phyloP scores from a whole-genome alignment of 176 grass and related monocot species.

The Eragrostis curvula region DNA sequence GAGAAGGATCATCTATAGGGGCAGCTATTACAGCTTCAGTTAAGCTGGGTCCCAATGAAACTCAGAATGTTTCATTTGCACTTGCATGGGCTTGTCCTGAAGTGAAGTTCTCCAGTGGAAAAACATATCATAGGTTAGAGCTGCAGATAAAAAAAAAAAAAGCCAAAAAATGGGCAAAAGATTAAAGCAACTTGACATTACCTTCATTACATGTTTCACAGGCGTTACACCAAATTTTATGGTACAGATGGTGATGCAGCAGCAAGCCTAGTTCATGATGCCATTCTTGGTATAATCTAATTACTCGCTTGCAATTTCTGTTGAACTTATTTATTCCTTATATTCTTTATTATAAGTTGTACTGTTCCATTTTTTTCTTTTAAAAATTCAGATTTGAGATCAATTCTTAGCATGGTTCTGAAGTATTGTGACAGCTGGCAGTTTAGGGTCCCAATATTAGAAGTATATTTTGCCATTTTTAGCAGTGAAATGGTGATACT shows the following conservation, averaged over 20 bases:
- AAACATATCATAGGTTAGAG: conserved; percentile 87
- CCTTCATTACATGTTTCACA: conserved; percentile 40
- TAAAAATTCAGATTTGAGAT: neutral
- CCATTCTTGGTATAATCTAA: conserved; percentile 67
- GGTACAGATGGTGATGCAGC: conserved; percentile 80
- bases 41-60: conserved; percentile 64
- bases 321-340: neutral
- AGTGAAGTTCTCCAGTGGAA: conserved; percentile 94
- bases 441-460: neutral
- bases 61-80: conserved; percentile 80
- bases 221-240: conserved; percentile 97
- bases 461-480: neutral
- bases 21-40: conserved; percentile 87
- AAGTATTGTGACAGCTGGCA: neutral
- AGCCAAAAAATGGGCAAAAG: conserved; percentile 29
- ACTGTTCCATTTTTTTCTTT: neutral
- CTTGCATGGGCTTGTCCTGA: conserved; percentile 97
- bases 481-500: neutral
- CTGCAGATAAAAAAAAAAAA: conserved; percentile 16
- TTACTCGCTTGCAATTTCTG: neutral
- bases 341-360: conserved; percentile 30
- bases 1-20: conserved; percentile 80
- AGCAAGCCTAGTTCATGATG: conserved; percentile 79
- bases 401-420: neutral
- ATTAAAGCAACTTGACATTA: conserved; percentile 22